These are phyloP conservation scores for Aspergillus kassunensis DNA, from an alignment of 495 filamentous ascomycete genomes.

Conservation along the genomic window DNA sequence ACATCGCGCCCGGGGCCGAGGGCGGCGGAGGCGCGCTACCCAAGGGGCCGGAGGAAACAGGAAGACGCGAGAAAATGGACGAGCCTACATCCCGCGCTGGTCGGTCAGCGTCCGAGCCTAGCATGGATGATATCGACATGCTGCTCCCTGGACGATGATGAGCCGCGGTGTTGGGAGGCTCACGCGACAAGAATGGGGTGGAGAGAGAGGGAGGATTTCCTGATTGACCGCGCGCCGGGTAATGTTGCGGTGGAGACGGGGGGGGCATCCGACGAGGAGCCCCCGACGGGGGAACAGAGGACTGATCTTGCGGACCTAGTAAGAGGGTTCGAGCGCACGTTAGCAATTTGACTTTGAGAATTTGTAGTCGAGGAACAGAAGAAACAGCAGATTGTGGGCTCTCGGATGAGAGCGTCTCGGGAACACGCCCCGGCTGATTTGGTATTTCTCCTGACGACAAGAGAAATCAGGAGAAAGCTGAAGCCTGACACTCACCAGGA, in stretches of 20 bases:
- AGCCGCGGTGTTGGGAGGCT: conserved; percentile 43
- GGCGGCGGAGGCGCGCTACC: conserved; percentile 26
- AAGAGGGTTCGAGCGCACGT: conserved; percentile 3
- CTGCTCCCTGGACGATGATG: conserved; percentile 63
- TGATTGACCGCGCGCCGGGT: conserved; percentile 40
- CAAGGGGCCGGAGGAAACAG: conserved; percentile 44
- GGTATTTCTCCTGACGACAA: conserved; percentile 3
- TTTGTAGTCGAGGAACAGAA: not conserved
- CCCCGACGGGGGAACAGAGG: conserved; percentile 46
- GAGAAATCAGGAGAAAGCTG: conserved; percentile 8
- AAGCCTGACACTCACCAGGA: conserved; percentile 34
- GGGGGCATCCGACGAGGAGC: conserved; percentile 54
- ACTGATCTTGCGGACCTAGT: conserved; percentile 32
- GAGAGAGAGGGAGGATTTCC: conserved; percentile 37
- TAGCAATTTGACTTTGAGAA: conserved; percentile 7
- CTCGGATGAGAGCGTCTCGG: not conserved
- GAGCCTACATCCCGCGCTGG: conserved; percentile 54
- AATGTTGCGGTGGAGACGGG: conserved; percentile 55
- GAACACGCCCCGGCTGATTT: conserved; percentile 2
- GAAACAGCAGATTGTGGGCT: not conserved
- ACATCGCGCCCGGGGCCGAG: conserved; percentile 39
- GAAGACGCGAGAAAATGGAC: conserved; percentile 51
- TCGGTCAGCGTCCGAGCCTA: conserved; percentile 61
- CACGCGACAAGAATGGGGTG: conserved; percentile 48
- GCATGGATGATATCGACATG: conserved; percentile 97